Evolutionary conservation across 768 basidiomycete species (phyloP).

Genomic region (Boletus patriciae): DNA sequence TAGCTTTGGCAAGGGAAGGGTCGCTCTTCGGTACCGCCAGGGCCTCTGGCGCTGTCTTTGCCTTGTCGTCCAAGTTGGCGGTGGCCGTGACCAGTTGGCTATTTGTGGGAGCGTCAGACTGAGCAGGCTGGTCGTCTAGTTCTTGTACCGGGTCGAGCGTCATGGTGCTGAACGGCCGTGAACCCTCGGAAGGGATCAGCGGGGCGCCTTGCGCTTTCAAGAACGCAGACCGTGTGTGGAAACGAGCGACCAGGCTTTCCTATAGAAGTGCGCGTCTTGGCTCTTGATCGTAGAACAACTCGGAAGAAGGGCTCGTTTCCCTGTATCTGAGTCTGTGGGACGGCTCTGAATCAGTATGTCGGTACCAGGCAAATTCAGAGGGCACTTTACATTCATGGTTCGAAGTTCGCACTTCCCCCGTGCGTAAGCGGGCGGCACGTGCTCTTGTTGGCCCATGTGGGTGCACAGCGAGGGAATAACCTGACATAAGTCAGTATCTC

Average conservation of each 20-base stretch:
- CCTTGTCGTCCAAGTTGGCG: neutral
- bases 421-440: no score
- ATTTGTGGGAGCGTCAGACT: neutral
- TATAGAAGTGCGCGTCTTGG: no score
- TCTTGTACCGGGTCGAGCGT: constrained; percentile 16
- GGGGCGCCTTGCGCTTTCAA: constrained; percentile 11
- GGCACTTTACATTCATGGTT: no score
- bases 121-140: neutral
- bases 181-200: constrained; percentile 9
- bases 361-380: no score
- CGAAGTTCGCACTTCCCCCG: no score
- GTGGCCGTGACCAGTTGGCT: constrained; percentile 2
- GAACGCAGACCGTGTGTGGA: constrained; percentile 11
- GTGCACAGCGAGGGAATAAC: no score
- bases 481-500: no score
- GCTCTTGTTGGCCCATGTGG: no score
- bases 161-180: constrained; percentile 4
- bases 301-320: no score
- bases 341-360: no score
- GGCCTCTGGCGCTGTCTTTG: neutral
- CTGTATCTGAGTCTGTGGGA: no score
- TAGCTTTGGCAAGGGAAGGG: neutral
- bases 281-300: no score
- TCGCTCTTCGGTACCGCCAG: neutral
- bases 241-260: constrained; percentile 11